Percentiles rank a stretch among this genome's conserved stretches.
Evolutionary conservation across 208 protist species (phyloP).

Genomic region (Naegleria gruberi): DNA sequence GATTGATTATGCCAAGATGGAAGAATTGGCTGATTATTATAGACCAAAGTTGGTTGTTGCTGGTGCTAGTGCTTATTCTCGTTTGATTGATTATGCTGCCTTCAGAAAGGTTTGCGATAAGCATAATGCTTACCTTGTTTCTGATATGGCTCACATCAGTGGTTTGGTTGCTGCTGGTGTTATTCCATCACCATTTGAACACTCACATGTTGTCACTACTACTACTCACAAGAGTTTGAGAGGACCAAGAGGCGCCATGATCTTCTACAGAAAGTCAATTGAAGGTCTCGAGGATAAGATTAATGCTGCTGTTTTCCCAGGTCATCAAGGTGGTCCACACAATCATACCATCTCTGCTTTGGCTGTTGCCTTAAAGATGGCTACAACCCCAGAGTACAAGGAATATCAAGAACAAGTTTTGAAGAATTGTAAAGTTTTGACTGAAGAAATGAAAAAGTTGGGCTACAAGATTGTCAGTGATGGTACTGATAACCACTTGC

Average conservation of each 20-base stretch:
- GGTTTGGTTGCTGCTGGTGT: conserved; percentile 47
- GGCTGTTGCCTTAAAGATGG: conserved; percentile 29
- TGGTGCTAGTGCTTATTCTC: conserved; percentile 47
- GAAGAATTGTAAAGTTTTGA: conserved; percentile 34
- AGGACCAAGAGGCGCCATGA: conserved; percentile 45
- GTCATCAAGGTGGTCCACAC: conserved; percentile 51
- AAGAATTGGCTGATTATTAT: conserved; percentile 35
- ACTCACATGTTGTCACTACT: conserved; percentile 52
- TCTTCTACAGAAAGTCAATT: conserved; percentile 48
- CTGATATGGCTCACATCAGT: conserved; percentile 54
- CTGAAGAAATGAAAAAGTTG: conserved; percentile 3
- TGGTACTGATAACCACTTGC: conserved; percentile 50
- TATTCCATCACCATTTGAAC: conserved; percentile 41
- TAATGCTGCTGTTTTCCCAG: conserved; percentile 48
- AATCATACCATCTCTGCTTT: conserved; percentile 42
- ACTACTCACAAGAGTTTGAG: conserved; percentile 56
- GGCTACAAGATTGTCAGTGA: conserved; percentile 33
- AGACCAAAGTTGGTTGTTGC: conserved; percentile 50
- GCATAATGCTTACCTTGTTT: conserved; percentile 35
- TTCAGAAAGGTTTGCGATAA: conserved; percentile 45
- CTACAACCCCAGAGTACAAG: conserved; percentile 35
- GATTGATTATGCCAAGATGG: conserved; percentile 50
- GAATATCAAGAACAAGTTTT: conserved; percentile 47
- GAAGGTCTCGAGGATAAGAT: conserved; percentile 35
- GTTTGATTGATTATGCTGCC: conserved; percentile 44